Base-by-base conservation (phyloP, 2,329 filamentous ascomycete genomes). In the Xylaria arbuscula region DNA sequence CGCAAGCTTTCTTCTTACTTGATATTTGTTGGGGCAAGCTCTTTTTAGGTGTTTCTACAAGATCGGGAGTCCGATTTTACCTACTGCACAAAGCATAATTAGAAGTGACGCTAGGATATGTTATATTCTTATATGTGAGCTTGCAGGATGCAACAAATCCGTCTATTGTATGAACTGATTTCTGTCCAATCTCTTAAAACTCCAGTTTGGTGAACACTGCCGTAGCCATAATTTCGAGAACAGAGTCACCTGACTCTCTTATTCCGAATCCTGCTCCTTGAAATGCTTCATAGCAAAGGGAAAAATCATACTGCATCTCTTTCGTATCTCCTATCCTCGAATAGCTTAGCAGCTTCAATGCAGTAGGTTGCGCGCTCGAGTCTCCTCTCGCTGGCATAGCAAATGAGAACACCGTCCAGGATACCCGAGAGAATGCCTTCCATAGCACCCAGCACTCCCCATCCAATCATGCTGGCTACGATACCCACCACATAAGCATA, bases 401-500 rank as follows among this genome's bases (percentile, higher is more conserved):
- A 99, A 13, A 99, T 91, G 28, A 98, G 88, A 42, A 93, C 90
- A 2, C 92, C 94, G 80, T 97, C 94, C 4, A 97, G 88, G 61
- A 97, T 94, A 62, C 93, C 93, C 60, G 92, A 92, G 28, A 97
- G 82, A 19, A 97, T 92, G 15, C 93, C 92, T 78, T 97, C 94
- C 87, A 97, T 95, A 1, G 94, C 92, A 32, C 94, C 93, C 59
- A 99, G 84, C 0, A 98, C 90, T 5, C 93, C 94, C 90, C 96
- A 99, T 8, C 96, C 96, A 73, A 99, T 98, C 63, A 95, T 94
- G 69, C 93, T 93, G 17, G 96, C 96, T 73, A 98, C 91, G 70
- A 99, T 80, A 10, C 94, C 96, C 24, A 99, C 93, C 1, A 98
- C 88, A 77, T 98, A 99, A 1, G 95, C 96, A 79, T 99, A 99